phyloP scores from a whole-genome alignment of 1,284 basidiomycete genomes.

The Malassezia psittaci region DNA sequence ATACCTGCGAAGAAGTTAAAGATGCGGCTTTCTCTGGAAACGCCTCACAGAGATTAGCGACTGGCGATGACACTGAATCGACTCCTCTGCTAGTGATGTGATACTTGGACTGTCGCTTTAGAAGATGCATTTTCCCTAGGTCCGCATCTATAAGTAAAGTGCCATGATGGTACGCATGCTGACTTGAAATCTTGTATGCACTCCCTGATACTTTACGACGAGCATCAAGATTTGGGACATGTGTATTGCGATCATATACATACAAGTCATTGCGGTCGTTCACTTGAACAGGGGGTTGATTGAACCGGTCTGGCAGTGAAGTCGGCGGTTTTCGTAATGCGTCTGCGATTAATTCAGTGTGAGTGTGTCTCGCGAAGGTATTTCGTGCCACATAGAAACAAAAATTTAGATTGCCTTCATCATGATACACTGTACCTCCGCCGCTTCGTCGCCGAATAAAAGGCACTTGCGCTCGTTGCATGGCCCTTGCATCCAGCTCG shows the following conservation, averaged over 20 bases:
- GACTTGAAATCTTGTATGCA: constrained; percentile 87
- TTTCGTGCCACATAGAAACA: constrained; percentile 77
- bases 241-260: constrained; percentile 14
- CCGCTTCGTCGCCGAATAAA: constrained; percentile 80
- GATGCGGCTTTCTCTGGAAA: constrained; percentile 48
- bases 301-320: constrained; percentile 4
- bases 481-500: constrained; percentile 67
- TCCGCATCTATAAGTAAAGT: constrained; percentile 74
- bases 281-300: constrained; percentile 48
- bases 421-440: constrained; percentile 96
- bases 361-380: constrained; percentile 68
- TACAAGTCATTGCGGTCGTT: constrained; percentile 75
- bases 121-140: constrained; percentile 26
- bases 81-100: constrained; percentile 71
- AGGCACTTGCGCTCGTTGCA: constrained; percentile 57
- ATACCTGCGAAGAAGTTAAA: constrained; percentile 63
- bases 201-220: constrained; percentile 76
- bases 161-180: constrained; percentile 90
- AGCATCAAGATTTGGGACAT: constrained; percentile 13
- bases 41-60: constrained; percentile 63
- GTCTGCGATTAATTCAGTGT: constrained; percentile 65
- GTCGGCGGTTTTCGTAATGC: constrained; percentile 59
- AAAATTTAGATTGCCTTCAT: constrained; percentile 93
- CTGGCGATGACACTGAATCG: constrained; percentile 80
- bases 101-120: constrained; percentile 59